A percentile compares a stretch with the other conserved stretches of the same genome.
These are phyloP conservation scores for Haematococcus lacustris DNA, from an alignment of 139 green algal genomes.

Conservation along the genomic window DNA sequence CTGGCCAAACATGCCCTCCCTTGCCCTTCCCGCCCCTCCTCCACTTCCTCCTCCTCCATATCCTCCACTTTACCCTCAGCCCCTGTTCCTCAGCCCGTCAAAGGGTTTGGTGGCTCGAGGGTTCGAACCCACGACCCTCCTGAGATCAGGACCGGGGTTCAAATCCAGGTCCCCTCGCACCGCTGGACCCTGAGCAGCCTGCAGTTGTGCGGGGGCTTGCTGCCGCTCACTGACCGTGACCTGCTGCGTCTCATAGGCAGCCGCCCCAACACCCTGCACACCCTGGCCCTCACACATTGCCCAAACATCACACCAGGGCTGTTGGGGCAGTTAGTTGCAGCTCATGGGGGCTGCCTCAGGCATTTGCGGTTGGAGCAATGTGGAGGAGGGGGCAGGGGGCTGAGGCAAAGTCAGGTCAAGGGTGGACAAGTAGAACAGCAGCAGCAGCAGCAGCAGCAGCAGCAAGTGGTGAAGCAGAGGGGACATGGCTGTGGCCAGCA, in stretches of 20 bases:
- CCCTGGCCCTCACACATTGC: not conserved
- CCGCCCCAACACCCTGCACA: not conserved
- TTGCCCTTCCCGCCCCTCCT: no score
- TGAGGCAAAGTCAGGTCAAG: no score
- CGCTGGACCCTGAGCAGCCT: not conserved
- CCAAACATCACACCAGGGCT: not conserved
- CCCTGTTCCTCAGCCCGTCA: not conserved
- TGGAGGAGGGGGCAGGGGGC: not conserved
- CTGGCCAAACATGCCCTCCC: no score
- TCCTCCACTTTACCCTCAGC: not conserved
- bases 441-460: no score
- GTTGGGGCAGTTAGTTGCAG: not conserved
- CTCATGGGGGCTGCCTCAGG: not conserved
- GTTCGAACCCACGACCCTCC: no score
- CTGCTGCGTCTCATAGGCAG: not conserved
- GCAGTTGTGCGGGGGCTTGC: not conserved
- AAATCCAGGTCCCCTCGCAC: not conserved
- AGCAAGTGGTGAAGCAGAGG: no score
- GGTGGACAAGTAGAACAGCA: no score
- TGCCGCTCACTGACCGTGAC: not conserved
- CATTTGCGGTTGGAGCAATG: constrained; percentile 1
- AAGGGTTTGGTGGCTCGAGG: no score
- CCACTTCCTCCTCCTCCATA: not conserved
- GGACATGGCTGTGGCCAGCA: no score
- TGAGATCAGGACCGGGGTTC: no score